Evolutionary conservation across 2,329 filamentous ascomycete species (phyloP).

Genomic region (Zasmidium angulare): DNA sequence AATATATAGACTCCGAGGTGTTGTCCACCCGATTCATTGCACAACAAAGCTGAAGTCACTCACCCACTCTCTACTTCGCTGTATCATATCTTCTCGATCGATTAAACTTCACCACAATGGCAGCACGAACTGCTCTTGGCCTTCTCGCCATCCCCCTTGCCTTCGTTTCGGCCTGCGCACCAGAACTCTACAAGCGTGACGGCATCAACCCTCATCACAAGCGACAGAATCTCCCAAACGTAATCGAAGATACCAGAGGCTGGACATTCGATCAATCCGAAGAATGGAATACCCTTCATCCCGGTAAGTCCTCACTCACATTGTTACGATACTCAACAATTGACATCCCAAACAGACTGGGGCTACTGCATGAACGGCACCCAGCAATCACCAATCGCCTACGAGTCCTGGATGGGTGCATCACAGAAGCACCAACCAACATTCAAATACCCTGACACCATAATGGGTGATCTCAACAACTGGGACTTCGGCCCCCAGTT

Average conservation of each 20-base stretch:
- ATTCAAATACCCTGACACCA: slow-evolving; percentile 35
- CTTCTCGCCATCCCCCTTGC: slow-evolving; percentile 7
- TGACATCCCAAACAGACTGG: slow-evolving; percentile 9
- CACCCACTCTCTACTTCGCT: not conserved
- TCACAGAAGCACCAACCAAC: slow-evolving; percentile 1
- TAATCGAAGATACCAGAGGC: slow-evolving; percentile 10
- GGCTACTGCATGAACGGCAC: slow-evolving; percentile 17
- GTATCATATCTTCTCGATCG: not conserved
- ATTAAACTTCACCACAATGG: not conserved
- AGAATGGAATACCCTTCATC: slow-evolving; percentile 17
- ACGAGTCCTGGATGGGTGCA: slow-evolving; percentile 2
- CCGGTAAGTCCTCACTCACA: slow-evolving; percentile 4
- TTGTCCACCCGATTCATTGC: not conserved
- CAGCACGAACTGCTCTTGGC: slow-evolving; percentile 2
- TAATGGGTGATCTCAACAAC: slow-evolving; percentile 47
- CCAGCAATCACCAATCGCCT: slow-evolving; percentile 15
- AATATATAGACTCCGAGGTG: not conserved
- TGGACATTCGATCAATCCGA: slow-evolving; percentile 20
- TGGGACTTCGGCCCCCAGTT: slow-evolving; percentile 53
- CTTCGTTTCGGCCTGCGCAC: slow-evolving; percentile 15
- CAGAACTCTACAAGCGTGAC: slow-evolving; percentile 18
- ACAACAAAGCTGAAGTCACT: not conserved
- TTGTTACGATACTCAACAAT: not conserved
- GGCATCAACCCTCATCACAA: slow-evolving; percentile 15
- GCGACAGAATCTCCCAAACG: slow-evolving; percentile 11